Evolutionary conservation across 2,329 filamentous ascomycete genomes (phyloP).

Genomic region (Orbilia ellipsospora): DNA sequence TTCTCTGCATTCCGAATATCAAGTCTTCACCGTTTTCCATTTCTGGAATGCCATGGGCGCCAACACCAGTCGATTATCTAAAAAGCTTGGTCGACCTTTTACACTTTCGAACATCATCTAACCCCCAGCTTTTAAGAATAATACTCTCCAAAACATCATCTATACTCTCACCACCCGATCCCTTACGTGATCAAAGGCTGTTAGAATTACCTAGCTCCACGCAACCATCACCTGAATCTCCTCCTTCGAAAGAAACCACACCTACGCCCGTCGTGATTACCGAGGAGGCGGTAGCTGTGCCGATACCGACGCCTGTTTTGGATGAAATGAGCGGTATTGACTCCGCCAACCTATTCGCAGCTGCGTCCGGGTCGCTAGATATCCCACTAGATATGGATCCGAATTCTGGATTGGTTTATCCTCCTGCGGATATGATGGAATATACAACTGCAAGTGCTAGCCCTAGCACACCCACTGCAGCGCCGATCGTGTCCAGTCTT

Average conservation of each 20-base stretch:
- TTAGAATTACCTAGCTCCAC: slow-evolving; percentile 46
- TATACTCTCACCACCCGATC: slow-evolving; percentile 39
- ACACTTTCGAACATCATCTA: slow-evolving; percentile 47
- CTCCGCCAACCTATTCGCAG: slow-evolving; percentile 17
- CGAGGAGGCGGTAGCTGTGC: slow-evolving; percentile 16
- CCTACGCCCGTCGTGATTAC: slow-evolving; percentile 7
- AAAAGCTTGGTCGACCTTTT: slow-evolving; percentile 49
- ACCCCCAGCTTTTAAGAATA: slow-evolving; percentile 38
- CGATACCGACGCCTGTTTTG: slow-evolving; percentile 12
- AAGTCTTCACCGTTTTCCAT: slow-evolving; percentile 18
- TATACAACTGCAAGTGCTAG: slow-evolving; percentile 35
- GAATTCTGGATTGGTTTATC: slow-evolving; percentile 22
- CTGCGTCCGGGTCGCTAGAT: slow-evolving; percentile 7
- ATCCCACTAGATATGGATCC: slow-evolving; percentile 21
- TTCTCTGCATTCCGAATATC: slow-evolving; percentile 48
- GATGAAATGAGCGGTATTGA: slow-evolving; percentile 10
- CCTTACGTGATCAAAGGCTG: slow-evolving; percentile 37
- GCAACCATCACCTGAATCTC: slow-evolving; percentile 47
- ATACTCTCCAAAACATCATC: slow-evolving; percentile 49
- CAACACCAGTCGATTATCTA: slow-evolving; percentile 43
- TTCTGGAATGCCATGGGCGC: slow-evolving; percentile 15
- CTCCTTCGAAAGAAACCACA: slow-evolving; percentile 42
- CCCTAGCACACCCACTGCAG: slow-evolving; percentile 27
- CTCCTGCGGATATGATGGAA: slow-evolving; percentile 47
- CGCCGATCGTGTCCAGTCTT: slow-evolving; percentile 27